Base-by-base conservation (phyloP, 257 asterid genomes). In the Nemophila menziesii region DNA sequence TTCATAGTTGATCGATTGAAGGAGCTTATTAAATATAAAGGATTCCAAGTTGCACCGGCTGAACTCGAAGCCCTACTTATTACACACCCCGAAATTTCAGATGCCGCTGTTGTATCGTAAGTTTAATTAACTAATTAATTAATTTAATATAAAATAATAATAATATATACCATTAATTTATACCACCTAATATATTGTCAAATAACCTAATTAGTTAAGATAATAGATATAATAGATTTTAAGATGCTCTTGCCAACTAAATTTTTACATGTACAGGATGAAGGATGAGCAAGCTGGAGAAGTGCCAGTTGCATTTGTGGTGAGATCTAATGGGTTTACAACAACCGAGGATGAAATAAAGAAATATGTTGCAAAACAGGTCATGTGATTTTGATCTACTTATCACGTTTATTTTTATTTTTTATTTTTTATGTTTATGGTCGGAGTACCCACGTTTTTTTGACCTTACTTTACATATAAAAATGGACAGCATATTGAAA, bases 1-100 rank as follows among this genome's bases (percentile, higher is more conserved):
- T 89, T 89, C 66, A 84, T 89, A 2, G 95, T 89, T 1, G 97
- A 89, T 46, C 78, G 97, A 0, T 54, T 80, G 19, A 89, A 83
- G 41, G 97, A 89, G 60, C 37, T 89, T 4, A 84, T 89, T 39
- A 84, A 80, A 38, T 80, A 84, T 74, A 84, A 89, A 63, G 97
- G 93, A 0, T 89, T 75, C 49, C 97, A 83, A 58, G 93, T 87
- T 5, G 95, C 97, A 0, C 97, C 97, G 0, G 97, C 97, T 13
- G 97, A 89, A 50, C 44, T 89, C 13, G 97, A 89, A 57, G 94
- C 95, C 52, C 63, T 89, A 10, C 79, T 89, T 10, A 71, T 89
- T 55, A 70, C 56, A 21, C 82, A 89, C 37, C 90, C 92, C 20
- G 5, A 18, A 49, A 64, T 89, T 54, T 80, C 90, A 0, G 97